phyloP scores from a whole-genome alignment of 352 stramenopile genomes.

The Discostella stelligera region DNA sequence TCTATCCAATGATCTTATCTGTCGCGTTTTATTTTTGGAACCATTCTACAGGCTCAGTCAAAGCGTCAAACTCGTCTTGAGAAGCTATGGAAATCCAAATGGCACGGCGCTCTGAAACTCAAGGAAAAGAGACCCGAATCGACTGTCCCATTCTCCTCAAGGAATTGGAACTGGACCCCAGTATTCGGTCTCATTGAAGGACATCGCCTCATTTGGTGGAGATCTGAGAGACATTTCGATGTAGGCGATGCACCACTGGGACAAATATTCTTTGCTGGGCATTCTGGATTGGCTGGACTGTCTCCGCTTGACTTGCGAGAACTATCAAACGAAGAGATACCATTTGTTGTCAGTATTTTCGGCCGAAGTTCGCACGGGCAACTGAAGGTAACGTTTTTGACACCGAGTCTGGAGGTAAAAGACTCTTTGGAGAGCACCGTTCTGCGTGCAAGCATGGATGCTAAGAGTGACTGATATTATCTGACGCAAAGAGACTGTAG shows the following conservation, averaged over 20 bases:
- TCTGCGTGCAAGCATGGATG: slow-evolving; percentile 51
- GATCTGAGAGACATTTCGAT: slow-evolving; percentile 76
- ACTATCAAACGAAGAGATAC: slow-evolving; percentile 64
- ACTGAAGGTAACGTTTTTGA: slow-evolving; percentile 67
- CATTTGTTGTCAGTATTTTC: slow-evolving; percentile 70
- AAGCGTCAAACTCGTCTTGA: slow-evolving; percentile 65
- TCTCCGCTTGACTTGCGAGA: slow-evolving; percentile 79
- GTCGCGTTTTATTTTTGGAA: not conserved
- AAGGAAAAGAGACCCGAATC: slow-evolving; percentile 50
- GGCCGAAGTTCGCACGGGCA: slow-evolving; percentile 59
- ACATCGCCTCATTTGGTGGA: slow-evolving; percentile 80
- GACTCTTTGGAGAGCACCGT: slow-evolving; percentile 65
- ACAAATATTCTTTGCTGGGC: slow-evolving; percentile 72
- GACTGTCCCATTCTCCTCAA: slow-evolving; percentile 15
- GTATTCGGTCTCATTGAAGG: slow-evolving; percentile 77
- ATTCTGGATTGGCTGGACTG: slow-evolving; percentile 74
- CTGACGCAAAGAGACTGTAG: not conserved
- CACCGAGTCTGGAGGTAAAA: slow-evolving; percentile 44
- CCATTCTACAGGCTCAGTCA: slow-evolving; percentile 26
- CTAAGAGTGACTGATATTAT: slow-evolving; percentile 45
- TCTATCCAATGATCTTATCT: not conserved
- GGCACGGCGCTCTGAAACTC: slow-evolving; percentile 65
- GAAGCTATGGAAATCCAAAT: slow-evolving; percentile 73
- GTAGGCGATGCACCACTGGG: slow-evolving; percentile 61
- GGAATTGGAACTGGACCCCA: slow-evolving; percentile 56